Conservation (phyloP, 1,284 basidiomycete genomes). For the Moesziomyces sp. region DNA sequence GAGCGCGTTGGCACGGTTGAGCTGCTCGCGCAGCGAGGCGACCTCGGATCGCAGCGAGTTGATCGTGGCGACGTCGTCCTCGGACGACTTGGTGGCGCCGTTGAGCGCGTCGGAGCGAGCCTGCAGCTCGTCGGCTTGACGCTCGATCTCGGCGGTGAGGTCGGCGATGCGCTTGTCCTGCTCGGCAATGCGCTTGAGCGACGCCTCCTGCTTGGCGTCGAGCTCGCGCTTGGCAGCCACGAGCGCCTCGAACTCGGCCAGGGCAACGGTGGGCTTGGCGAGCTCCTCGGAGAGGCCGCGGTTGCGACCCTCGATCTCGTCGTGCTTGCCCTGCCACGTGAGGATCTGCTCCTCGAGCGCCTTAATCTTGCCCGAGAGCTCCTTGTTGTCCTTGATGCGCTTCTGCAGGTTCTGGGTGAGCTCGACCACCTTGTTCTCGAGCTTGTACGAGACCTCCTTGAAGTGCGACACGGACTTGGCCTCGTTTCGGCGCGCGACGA, state of each 20-base stretch:
- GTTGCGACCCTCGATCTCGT: slow-evolving; percentile 84
- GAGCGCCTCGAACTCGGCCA: slow-evolving; percentile 81
- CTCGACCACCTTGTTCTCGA: slow-evolving; percentile 99
- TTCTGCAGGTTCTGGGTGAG: slow-evolving; percentile 95
- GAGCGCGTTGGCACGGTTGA: slow-evolving; percentile 87
- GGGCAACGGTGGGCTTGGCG: slow-evolving; percentile 78
- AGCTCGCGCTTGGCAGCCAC: slow-evolving; percentile 80
- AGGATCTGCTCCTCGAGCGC: slow-evolving; percentile 86
- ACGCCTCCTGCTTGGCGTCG: slow-evolving; percentile 84
- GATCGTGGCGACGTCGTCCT: slow-evolving; percentile 86
- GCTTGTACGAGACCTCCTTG: slow-evolving; percentile 97
- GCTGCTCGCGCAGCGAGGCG: slow-evolving; percentile 88
- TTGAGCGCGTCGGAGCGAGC: slow-evolving; percentile 71
- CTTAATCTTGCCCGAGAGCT: slow-evolving; percentile 78
- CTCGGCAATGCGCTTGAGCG: slow-evolving; percentile 79
- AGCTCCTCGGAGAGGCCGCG: slow-evolving; percentile 80
- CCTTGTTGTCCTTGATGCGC: slow-evolving; percentile 91
- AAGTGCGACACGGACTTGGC: slow-evolving; percentile 97
- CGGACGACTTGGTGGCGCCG: slow-evolving; percentile 63
- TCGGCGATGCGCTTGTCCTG: slow-evolving; percentile 86
- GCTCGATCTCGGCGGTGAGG: slow-evolving; percentile 76
- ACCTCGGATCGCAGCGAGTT: slow-evolving; percentile 90
- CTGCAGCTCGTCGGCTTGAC: slow-evolving; percentile 81
- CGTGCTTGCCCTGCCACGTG: slow-evolving; percentile 85
- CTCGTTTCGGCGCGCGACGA: slow-evolving; percentile 84